Evolutionary conservation across 169 alveolate species (phyloP), one percentile per base, ranked within the genome.

Genomic region (Plasmodium vivax): DNA sequence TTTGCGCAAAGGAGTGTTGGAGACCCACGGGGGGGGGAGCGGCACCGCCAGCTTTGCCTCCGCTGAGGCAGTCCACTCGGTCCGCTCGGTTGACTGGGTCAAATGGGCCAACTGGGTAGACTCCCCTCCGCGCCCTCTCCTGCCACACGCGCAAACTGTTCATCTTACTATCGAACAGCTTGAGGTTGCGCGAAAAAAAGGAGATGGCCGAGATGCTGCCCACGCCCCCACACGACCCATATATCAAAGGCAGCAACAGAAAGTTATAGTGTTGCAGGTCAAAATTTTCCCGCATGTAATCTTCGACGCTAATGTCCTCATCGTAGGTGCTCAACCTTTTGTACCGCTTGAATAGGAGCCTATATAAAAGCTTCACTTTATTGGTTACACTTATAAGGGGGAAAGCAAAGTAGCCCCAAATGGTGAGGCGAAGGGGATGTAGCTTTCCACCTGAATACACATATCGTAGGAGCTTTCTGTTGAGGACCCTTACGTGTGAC

Each of bases 141-240:
- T 27, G 12, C 93, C 93, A 85, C 4, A 85, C 43, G 19, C 79
- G 41, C 23, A 85, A 51, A 23, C 58, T 47, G 45, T 75, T 85
- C 16, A 27, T 23, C 1, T 51, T 85, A 51, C 75, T 85, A 23
- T 75, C 14, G 43, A 45, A n/a, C 36, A 85, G 68, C 23, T 85
- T 85, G 38, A 85, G 56, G 56, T 85, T 85, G 41, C 93, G 56
- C 16, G 85, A 85, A 10, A 85, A 85, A 56, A 85, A 85, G n/a
- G 93, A 85, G 2, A 85, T 2, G n/a, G 93, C 93, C 8, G 93
- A 85, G 4, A 85, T 85, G 19, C 68, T 27, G 0, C 93, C 93
- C 9, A 51, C 19, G 0, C 93, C 93, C 19, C 73, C 93, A 85
- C 93, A 74, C 2, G 93, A 85, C 5, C 93, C 93, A 85, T 85